phyloP scores from a whole-genome alignment of 2,329 filamentous ascomycete genomes.

The Colletotrichum sp. region DNA sequence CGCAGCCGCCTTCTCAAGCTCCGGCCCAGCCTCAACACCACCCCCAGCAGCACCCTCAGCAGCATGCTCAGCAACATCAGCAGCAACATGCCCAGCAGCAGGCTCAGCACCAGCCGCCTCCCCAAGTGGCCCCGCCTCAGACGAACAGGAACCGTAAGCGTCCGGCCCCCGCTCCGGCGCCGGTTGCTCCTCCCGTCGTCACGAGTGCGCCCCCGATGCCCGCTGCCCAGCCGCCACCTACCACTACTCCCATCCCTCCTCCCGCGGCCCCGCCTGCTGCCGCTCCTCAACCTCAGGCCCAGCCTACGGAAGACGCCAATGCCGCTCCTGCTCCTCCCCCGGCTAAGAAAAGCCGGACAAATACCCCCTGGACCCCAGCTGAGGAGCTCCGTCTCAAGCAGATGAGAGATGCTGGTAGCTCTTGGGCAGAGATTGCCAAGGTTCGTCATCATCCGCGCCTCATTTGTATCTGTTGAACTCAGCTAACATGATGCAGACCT shows the following conservation, averaged over 20 bases:
- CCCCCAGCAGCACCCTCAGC: constrained; percentile 31
- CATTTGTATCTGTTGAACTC: not conserved
- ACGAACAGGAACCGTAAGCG: constrained; percentile 25
- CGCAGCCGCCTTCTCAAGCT: constrained; percentile 40
- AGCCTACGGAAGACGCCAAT: constrained; percentile 35
- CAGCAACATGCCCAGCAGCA: not conserved
- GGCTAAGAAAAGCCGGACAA: constrained; percentile 94
- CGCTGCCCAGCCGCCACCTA: constrained; percentile 39
- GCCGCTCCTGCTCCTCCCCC: constrained; percentile 52
- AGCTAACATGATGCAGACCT: constrained; percentile 63
- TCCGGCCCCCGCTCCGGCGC: constrained; percentile 42
- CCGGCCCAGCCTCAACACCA: constrained; percentile 32
- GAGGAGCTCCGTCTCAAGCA: constrained; percentile 92
- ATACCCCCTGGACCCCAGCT: constrained; percentile 95
- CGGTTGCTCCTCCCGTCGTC: constrained; percentile 36
- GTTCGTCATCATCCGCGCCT: constrained; percentile 49
- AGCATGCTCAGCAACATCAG: not conserved
- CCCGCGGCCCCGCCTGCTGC: constrained; percentile 38
- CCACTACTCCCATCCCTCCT: constrained; percentile 29
- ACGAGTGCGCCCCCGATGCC: constrained; percentile 24
- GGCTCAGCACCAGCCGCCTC: constrained; percentile 29
- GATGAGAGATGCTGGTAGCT: constrained; percentile 91
- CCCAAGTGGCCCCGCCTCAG: constrained; percentile 35
- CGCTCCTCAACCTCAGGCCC: constrained; percentile 33
- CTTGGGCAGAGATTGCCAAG: constrained; percentile 99